A percentile compares a stretch with the other conserved stretches of the same genome.
phyloP scores from a whole-genome alignment of 768 basidiomycete genomes.

The Suillus hirtellus region DNA sequence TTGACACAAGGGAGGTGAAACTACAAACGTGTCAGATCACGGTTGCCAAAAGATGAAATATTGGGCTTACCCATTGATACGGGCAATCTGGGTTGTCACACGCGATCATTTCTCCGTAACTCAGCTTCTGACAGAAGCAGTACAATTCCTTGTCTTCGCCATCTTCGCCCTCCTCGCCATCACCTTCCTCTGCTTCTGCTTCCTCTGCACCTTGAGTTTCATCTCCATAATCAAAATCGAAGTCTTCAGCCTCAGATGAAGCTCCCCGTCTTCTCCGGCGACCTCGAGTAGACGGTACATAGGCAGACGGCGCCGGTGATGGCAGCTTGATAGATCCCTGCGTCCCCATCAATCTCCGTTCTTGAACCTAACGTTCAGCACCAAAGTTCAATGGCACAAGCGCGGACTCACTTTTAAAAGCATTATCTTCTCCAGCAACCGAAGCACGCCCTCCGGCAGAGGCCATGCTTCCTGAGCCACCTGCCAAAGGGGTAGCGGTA shows the following conservation, averaged over 20 bases:
- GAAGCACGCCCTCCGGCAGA: constrained; percentile 18
- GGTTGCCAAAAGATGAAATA: background rate
- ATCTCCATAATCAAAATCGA: constrained; percentile 36
- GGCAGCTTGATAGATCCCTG: constrained; percentile 36
- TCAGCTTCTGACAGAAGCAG: constrained; percentile 63
- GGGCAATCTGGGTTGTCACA: constrained; percentile 59
- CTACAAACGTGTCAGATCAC: constrained; percentile 34
- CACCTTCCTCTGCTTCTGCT: constrained; percentile 35
- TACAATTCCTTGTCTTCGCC: constrained; percentile 60
- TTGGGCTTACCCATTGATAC: constrained; percentile 58
- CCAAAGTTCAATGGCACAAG: background rate
- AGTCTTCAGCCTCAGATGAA: constrained; percentile 36
- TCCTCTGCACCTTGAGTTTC: constrained; percentile 31
- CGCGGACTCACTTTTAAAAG: constrained; percentile 29
- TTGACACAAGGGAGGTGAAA: constrained; percentile 66
- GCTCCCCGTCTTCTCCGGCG: constrained; percentile 37
- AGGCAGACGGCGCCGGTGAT: constrained; percentile 36
- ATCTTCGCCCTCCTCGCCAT: constrained; percentile 49
- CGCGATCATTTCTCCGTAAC: constrained; percentile 69
- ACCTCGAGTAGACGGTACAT: constrained; percentile 31
- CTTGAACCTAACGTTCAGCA: constrained; percentile 17
- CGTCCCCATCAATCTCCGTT: constrained; percentile 30
- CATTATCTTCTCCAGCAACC: constrained; percentile 25
- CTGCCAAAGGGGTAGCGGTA: constrained; percentile 24
- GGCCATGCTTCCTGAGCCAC: constrained; percentile 6